Base-by-base conservation (phyloP, 2,329 filamentous ascomycete genomes). In the Aspergillus proliferans region DNA sequence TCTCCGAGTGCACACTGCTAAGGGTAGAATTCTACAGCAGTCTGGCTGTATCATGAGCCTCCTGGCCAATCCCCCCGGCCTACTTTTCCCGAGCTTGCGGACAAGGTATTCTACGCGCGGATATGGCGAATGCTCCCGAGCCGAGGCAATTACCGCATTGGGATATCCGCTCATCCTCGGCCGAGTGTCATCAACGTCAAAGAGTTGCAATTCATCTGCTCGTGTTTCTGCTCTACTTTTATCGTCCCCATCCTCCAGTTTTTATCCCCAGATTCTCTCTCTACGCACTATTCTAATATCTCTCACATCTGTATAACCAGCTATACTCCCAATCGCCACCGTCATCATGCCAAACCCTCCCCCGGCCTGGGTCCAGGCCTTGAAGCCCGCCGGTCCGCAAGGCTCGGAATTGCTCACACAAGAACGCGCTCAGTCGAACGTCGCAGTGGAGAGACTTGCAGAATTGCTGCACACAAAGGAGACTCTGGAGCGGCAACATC, bases 391-490 rank as follows among this genome's bases (percentile, higher is more conserved):
- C 2, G 79, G 79, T 48, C 82, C 83, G 4, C 85, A 88, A 59
- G 86, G 86, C 53, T 75, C 77, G 36, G 84, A 88, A 61, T 76
- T 90, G 43, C 80, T 90, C 47, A 67, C 76, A n/a, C 74, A 79
- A 45, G 86, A 90, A 73, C 80, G 87, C 54, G 78, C 77, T 21
- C 80, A 80, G 59, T 87, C 84, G 46, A 82, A 82, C 51, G 69
- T 90, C 57, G 75, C 84, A 24, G 81, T 88, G 18, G 78, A 85
- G 50, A 80, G 83, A 61, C 74, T 91, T 7, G 80, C 84, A 43
- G 75, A 81, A 46, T 83, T 87, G 59, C 74, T 91, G 43, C 86
- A 87, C 67, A 86, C 84, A 19, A 81, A 82, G 59, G 77, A 84
- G 50, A 75, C 76, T 4, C 73, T 89, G 9, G 75, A 83, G 49